phyloP scores from a whole-genome alignment of 441 rosid genomes.

The Pelargonium australe region DNA sequence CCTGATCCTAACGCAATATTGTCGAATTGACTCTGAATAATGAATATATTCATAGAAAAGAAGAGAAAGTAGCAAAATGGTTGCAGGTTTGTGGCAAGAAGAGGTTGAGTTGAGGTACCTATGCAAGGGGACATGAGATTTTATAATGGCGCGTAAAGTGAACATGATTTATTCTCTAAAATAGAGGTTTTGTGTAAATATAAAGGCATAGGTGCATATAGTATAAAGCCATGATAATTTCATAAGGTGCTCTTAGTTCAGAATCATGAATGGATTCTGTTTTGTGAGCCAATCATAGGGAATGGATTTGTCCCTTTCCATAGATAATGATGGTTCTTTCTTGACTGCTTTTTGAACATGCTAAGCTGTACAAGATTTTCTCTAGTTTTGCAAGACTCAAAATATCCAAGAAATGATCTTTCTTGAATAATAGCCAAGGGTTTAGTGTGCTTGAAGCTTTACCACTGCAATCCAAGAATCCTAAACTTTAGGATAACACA shows the following conservation, averaged over 20 bases:
- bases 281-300: neutral
- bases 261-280: neutral
- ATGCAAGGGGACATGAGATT: neutral
- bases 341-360: no score
- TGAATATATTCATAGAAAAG: neutral
- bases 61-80: neutral
- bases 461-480: constrained; percentile 25
- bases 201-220: neutral
- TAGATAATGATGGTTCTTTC: neutral
- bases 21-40: neutral
- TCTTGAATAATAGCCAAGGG: neutral
- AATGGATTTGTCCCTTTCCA: neutral
- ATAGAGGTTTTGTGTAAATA: no score
- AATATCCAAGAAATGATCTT: neutral
- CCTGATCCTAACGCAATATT: constrained; percentile 20
- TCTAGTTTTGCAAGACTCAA: no score
- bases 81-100: neutral
- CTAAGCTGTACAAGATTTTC: no score
- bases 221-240: neutral
- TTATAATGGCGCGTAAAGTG: neutral
- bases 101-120: neutral
- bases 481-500: constrained; percentile 21
- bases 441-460: constrained; percentile 32
- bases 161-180: neutral
- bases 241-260: neutral